Evolutionary conservation across 2,329 filamentous ascomycete genomes (phyloP).

Genomic region (Botrytis aclada): DNA sequence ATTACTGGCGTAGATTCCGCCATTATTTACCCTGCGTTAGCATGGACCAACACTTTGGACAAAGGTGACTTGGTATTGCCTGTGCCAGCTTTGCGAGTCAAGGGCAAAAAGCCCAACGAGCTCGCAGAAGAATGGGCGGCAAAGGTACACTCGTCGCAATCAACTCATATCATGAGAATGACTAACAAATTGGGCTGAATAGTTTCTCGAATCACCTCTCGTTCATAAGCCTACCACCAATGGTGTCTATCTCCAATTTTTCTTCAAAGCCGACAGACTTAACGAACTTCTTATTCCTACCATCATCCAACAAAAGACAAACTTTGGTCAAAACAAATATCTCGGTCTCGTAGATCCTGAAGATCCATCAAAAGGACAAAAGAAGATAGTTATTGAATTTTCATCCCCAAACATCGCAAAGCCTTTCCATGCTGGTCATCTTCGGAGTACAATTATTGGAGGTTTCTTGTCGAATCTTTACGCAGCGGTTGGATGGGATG

Average conservation of each 20-base stretch:
- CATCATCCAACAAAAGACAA: constrained; percentile 58
- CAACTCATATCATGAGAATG: neutral
- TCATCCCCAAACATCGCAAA: constrained; percentile 85
- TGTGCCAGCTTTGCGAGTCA: constrained; percentile 75
- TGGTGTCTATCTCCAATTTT: constrained; percentile 74
- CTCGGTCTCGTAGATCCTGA: constrained; percentile 59
- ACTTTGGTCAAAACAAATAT: constrained; percentile 63
- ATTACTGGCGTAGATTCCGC: constrained; percentile 67
- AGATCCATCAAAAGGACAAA: constrained; percentile 50
- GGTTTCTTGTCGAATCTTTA: constrained; percentile 70
- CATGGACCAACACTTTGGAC: constrained; percentile 76
- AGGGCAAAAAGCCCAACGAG: constrained; percentile 63
- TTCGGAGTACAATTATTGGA: constrained; percentile 74
- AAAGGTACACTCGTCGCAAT: constrained; percentile 45
- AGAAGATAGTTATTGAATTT: constrained; percentile 70
- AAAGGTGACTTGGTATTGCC: constrained; percentile 80
- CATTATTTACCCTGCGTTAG: constrained; percentile 71
- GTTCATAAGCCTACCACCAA: constrained; percentile 66
- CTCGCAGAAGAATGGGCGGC: constrained; percentile 59
- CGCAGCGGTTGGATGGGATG: constrained; percentile 66
- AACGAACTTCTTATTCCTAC: constrained; percentile 64
- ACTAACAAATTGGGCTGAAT: constrained; percentile 21
- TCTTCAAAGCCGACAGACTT: constrained; percentile 69
- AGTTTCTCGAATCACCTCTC: constrained; percentile 71
- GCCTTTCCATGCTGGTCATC: constrained; percentile 72